Evolutionary conservation across 2,329 filamentous ascomycete species (phyloP), one percentile per base, ranked within the genome.

Genomic region (Fusarium begoniae): DNA sequence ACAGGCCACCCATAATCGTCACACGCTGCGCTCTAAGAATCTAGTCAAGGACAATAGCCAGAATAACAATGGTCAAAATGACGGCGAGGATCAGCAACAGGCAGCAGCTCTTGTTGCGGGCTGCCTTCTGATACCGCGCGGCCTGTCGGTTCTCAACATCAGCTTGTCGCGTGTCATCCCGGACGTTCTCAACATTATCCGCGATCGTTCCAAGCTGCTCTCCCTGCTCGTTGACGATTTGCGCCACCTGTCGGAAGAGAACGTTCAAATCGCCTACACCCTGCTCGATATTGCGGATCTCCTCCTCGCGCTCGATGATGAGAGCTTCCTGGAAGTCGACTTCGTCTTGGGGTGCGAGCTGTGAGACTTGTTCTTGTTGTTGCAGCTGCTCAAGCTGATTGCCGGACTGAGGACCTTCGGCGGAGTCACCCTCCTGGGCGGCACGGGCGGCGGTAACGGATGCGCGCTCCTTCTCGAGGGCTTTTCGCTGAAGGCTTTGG

Each of bases 261-360:
- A 98, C 96, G 79, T 99, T 99, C 72, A 99, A 86, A 79, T 99
- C 96, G 63, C 93, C 93, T 12, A 99, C 96, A 63, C 94, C 95
- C 83, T 98, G 95, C 85, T 98, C 96, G 79, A 99, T 99, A 81
- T 97, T 97, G 71, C 95, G 92, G 75, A 99, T 99, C 85, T 99
- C 96, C 65, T 94, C 91, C 83, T 99, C 96, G 61, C 97, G 95
- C 87, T 99, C 96, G 70, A 97, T 92, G 80, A 99, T 99, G 66
- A 99, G 87, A 22, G 93, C 92, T 77, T 99, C 96, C 81, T 99
- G 96, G 85, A 98, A 99, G 81, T 99, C 96, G 48, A 99, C 96
- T 80, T 99, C 97, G 77, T 94, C 92, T 82, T 99, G 96, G 35
- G 94, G 90, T 3, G 95, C 96, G 14, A 98, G 88, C 63, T 94